These are phyloP conservation scores for Chamaenerion angustifolium DNA, from an alignment of 345 rosid genomes.

Conservation along the genomic window DNA sequence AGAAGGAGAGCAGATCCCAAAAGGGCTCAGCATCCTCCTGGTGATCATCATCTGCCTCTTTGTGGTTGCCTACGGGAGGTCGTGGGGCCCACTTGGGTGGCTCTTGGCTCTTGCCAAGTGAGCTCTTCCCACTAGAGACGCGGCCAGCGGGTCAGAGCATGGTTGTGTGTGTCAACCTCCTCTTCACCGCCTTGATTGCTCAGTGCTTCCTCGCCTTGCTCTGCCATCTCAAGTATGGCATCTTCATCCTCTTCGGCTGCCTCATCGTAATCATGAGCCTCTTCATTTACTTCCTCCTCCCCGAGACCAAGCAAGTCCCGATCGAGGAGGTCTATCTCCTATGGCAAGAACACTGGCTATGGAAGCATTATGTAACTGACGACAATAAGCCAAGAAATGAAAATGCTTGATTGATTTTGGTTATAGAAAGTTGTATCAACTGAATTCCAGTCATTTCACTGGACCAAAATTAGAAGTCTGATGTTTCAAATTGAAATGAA, in stretches of 20 bases:
- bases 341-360: constrained; percentile 37
- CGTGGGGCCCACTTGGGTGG: constrained; percentile 50
- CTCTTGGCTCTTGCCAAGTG: constrained; percentile 36
- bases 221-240: constrained; percentile 30
- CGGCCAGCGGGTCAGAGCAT: constrained; percentile 34
- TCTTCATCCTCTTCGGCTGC: constrained; percentile 35
- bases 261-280: constrained; percentile 34
- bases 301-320: constrained; percentile 35
- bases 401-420: too few species aligned
- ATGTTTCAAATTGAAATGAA: too few species aligned
- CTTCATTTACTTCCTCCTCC: constrained; percentile 24
- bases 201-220: constrained; percentile 26
- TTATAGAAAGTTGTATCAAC: too few species aligned
- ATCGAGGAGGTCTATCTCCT: constrained; percentile 34
- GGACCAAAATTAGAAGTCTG: too few species aligned
- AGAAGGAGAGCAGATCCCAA: constrained; percentile 31
- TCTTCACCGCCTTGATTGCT: constrained; percentile 30
- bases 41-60: constrained; percentile 22
- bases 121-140: constrained; percentile 31
- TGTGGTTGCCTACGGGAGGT: constrained; percentile 31
- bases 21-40: constrained; percentile 19
- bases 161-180: constrained; percentile 26
- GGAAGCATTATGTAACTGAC: constrained; percentile 23
- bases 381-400: background rate
- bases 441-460: too few species aligned